Base-by-base conservation (phyloP, 1,284 basidiomycete species). In the Heterobasidion irregulare region DNA sequence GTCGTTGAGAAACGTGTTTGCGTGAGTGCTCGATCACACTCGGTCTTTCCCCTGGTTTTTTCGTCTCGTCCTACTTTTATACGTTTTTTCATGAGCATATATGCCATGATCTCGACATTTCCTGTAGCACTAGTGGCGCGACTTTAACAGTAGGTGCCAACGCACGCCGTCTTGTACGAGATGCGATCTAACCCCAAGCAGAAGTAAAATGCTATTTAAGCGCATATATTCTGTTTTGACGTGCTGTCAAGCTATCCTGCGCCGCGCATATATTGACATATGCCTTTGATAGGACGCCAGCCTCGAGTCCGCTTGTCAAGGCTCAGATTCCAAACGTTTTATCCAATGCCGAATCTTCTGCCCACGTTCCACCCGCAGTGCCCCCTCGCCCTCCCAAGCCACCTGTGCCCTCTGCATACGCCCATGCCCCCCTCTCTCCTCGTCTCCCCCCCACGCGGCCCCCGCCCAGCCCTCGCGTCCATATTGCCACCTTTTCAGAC, bases 1-100 rank as follows among this genome's bases (percentile, higher is more conserved):
- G 15, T 72, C 75, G 2, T 66, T 81, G 56, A 72, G 76, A 54
- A 74, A 65, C 58, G 76, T 70, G 65, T 79, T 78, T 54, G 68
- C 73, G 83, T 86, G 68, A 75, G 82, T 76, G 38, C 10, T 26
- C 53, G 43, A 33, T 57, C 16, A 33, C 15, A n/a, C 16, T 46
- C 47, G 47, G 53, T 58, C 50, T 58, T 50, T 52, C 46, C 57
- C 18, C 33, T 49, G 26, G 33, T 33, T 35, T 26, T 38, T 38
- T 43, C 38, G 35, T 33, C 43, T 52, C 18, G 32, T 48, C 54
- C 38, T 36, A 19, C 47, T 58, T 60, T 45, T 46, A 18, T 36
- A 54, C 33, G 15, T 47, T 34, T 43, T 44, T 32, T 43, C 2
- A 41, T 6, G 38, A 41, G 10, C 12, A n/a, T 41, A n/a, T n/a